These are phyloP conservation scores for Hypoxylon rubiginosum DNA, from an alignment of 2,329 filamentous ascomycete genomes.

Conservation along the genomic window DNA sequence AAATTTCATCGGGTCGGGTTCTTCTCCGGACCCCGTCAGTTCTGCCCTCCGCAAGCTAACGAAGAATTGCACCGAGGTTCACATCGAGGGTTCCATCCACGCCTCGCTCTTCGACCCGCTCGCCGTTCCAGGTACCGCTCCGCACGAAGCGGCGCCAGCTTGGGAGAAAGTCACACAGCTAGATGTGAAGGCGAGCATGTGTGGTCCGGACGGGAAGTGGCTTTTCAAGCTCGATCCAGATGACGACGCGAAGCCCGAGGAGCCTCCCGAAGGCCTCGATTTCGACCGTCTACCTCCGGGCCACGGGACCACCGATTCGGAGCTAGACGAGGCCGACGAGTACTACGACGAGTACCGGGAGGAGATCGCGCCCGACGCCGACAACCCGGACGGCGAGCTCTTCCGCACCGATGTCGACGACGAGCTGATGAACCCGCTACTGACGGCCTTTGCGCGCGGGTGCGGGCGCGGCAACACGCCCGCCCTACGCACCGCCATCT, in stretches of 20 bases:
- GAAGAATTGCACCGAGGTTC: neutral
- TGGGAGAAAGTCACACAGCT: neutral
- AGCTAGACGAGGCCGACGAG: constrained; percentile 3
- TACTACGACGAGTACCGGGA: neutral
- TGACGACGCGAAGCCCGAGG: neutral
- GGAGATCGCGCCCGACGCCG: neutral
- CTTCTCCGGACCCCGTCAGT: neutral
- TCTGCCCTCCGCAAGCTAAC: neutral
- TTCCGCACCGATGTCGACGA: constrained; percentile 2
- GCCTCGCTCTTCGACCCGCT: neutral
- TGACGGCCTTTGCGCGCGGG: constrained; percentile 1
- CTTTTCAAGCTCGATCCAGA: constrained; percentile 1
- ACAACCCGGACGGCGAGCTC: neutral
- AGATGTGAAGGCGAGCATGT: neutral
- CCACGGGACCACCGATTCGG: constrained; percentile 1
- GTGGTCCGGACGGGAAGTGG: constrained; percentile 1
- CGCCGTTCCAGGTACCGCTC: neutral
- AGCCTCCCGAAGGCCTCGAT: neutral
- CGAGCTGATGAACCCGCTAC: neutral
- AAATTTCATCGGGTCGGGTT: neutral
- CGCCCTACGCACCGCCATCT: neutral
- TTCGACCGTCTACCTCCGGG: neutral
- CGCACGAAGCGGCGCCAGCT: neutral
- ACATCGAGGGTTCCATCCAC: neutral
- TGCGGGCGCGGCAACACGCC: neutral